A percentile compares a stretch with the other conserved stretches of the same genome.
Evolutionary conservation across 495 filamentous ascomycete genomes (phyloP).

Genomic region (Echria macrotheca): DNA sequence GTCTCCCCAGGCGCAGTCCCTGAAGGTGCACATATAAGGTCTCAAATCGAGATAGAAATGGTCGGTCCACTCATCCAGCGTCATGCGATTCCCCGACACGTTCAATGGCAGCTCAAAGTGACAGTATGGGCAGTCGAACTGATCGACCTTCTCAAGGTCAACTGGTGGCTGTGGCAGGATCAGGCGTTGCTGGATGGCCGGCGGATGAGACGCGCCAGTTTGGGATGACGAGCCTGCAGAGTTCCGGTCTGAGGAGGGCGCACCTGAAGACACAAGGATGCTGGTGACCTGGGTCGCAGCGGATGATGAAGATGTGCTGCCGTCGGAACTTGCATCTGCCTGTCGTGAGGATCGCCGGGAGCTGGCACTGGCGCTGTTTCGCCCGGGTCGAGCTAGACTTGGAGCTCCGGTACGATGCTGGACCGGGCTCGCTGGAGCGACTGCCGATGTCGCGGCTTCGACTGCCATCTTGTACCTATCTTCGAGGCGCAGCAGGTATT

Average conservation of each 20-base stretch:
- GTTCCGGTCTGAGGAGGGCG: neutral
- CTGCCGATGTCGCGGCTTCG: neutral
- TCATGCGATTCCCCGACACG: constrained; percentile 4
- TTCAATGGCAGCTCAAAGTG: constrained; percentile 13
- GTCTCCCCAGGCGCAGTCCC: constrained; percentile 11
- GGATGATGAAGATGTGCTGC: too few species aligned
- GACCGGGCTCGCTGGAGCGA: neutral
- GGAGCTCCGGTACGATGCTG: too few species aligned
- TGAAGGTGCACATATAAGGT: constrained; percentile 26
- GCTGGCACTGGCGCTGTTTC: too few species aligned
- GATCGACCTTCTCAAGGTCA: neutral
- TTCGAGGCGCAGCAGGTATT: neutral
- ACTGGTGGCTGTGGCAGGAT: neutral
- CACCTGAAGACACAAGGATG: too few species aligned
- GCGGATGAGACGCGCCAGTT: neutral
- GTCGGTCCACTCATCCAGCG: constrained; percentile 12
- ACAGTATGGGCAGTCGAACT: constrained; percentile 17
- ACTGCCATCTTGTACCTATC: constrained; percentile 2
- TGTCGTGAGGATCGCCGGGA: too few species aligned
- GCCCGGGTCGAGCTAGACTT: too few species aligned
- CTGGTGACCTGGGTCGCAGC: too few species aligned
- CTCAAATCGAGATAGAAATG: constrained; percentile 23
- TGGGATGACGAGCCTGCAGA: constrained; percentile 5
- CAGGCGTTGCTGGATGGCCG: neutral
- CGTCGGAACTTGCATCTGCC: too few species aligned